Conservation (phyloP, 1,284 basidiomycete species). For the Xerocomus tenax region DNA sequence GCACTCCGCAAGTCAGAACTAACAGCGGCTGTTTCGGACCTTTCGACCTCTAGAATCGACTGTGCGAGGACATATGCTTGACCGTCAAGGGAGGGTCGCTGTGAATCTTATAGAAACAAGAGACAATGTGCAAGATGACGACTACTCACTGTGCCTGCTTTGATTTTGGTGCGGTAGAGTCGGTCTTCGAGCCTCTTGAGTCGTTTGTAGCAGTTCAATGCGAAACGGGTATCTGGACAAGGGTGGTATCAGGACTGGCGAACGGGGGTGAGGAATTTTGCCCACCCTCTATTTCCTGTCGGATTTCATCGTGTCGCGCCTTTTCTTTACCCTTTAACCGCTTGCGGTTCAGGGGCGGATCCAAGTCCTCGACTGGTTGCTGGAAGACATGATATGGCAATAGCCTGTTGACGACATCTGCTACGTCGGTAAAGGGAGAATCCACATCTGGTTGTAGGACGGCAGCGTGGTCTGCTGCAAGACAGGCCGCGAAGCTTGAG, state of each 20-base stretch:
- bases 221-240: constrained; percentile 53
- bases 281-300: constrained; percentile 48
- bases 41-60: constrained; percentile 54
- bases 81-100: constrained; percentile 53
- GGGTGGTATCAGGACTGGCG: background rate
- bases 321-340: constrained; percentile 54
- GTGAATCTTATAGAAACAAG: constrained; percentile 14
- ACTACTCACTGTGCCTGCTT: constrained; percentile 47
- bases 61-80: constrained; percentile 58
- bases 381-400: constrained; percentile 72
- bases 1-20: constrained; percentile 53
- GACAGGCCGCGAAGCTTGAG: constrained; percentile 46
- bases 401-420: constrained; percentile 56
- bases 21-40: constrained; percentile 47
- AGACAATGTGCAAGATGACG: constrained; percentile 1
- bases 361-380: constrained; percentile 57
- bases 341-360: constrained; percentile 22
- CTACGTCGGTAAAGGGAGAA: constrained; percentile 51
- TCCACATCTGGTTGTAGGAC: constrained; percentile 58
- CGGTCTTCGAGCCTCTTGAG: constrained; percentile 47
- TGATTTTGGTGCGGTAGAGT: constrained; percentile 46
- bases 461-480: constrained; percentile 53
- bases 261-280: background rate
- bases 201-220: constrained; percentile 55
- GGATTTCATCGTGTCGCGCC: constrained; percentile 37